These are phyloP conservation scores for Ascochyta viciae-villosae DNA, from an alignment of 2,329 filamentous ascomycete genomes.

Conservation along the genomic window DNA sequence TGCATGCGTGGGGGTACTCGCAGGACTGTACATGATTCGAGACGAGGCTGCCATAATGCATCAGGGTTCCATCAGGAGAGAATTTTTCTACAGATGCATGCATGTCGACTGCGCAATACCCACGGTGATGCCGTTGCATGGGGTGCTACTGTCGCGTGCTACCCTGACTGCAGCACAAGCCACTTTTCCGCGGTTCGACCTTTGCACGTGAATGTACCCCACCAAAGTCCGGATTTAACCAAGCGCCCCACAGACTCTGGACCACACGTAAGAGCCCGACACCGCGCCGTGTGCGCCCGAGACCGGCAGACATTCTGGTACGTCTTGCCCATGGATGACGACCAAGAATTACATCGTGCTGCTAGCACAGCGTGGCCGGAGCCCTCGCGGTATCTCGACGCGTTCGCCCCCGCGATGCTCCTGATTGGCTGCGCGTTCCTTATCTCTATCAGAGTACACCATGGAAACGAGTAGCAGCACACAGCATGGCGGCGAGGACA, in stretches of 20 bases:
- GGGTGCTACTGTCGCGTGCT: conserved; percentile 10
- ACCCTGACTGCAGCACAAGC: conserved; percentile 10
- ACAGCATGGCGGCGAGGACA: conserved; percentile 25
- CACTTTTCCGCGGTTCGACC: conserved; percentile 14
- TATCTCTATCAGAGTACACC: conserved; percentile 46
- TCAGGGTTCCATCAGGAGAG: conserved; percentile 13
- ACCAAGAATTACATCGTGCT: conserved; percentile 34
- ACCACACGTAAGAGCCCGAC: conserved; percentile 16
- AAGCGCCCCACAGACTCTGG: conserved; percentile 17
- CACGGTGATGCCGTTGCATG: conserved; percentile 8
- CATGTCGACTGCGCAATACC: conserved; percentile 1
- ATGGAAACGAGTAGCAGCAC: conserved; percentile 40
- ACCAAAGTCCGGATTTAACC: conserved; percentile 1
- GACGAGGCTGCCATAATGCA: conserved; percentile 7
- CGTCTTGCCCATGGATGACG: conserved; percentile 29
- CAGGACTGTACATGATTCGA: conserved; percentile 15
- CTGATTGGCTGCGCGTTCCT: conserved; percentile 40
- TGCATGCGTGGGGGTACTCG: conserved; percentile 30
- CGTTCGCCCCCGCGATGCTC: conserved; percentile 29
- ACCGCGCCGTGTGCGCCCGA: conserved; percentile 21
- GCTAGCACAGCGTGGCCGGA: conserved; percentile 23
- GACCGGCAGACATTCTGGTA: conserved; percentile 22
- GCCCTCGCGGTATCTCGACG: conserved; percentile 34
- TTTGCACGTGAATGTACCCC: conserved; percentile 14
- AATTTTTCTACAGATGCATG: not conserved